These are phyloP conservation scores for Alisma plantagoaquatica DNA, from an alignment of 106 monocot species.

Conservation along the genomic window DNA sequence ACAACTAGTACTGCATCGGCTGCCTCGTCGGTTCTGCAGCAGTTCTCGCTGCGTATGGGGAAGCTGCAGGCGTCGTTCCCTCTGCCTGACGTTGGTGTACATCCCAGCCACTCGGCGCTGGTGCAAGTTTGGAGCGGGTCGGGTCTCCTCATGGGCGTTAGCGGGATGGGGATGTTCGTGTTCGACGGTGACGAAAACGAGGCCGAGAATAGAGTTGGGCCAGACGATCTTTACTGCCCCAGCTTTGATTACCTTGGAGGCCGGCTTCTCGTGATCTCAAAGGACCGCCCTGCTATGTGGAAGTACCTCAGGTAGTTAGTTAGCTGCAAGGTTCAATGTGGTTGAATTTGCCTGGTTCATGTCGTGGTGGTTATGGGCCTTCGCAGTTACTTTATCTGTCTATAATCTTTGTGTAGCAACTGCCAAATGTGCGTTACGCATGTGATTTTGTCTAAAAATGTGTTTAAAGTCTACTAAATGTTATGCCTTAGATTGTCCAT, in stretches of 20 bases:
- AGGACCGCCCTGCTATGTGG: constrained; percentile 89
- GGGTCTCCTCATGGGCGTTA: constrained; percentile 56
- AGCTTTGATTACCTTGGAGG: constrained; percentile 82
- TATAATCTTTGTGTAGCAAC: too few relatives aligned
- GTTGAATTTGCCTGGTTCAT: too few relatives aligned
- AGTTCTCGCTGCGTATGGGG: constrained; percentile 76
- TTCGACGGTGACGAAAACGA: constrained; percentile 32
- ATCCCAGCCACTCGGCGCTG: constrained; percentile 42
- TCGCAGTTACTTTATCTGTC: too few relatives aligned
- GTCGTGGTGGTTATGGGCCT: too few relatives aligned
- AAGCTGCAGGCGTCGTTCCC: constrained; percentile 38
- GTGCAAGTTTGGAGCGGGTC: constrained; percentile 91
- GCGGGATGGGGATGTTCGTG: constrained; percentile 72
- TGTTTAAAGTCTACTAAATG: too few relatives aligned
- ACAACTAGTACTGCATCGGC: too few relatives aligned
- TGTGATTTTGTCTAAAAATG: too few relatives aligned
- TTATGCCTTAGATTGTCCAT: too few relatives aligned
- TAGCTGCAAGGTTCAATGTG: too few relatives aligned
- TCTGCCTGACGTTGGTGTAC: constrained; percentile 47
- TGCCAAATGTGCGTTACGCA: too few relatives aligned
- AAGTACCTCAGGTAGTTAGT: constrained; percentile 72
- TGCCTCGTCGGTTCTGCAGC: constrained; percentile 42
- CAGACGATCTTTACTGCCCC: constrained; percentile 64
- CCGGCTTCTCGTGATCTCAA: constrained; percentile 71
- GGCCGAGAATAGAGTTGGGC: constrained; percentile 38